Evolutionary conservation across 495 filamentous ascomycete species (phyloP), one percentile per base, ranked within the genome.

Genomic region (Xylaria telfairii): DNA sequence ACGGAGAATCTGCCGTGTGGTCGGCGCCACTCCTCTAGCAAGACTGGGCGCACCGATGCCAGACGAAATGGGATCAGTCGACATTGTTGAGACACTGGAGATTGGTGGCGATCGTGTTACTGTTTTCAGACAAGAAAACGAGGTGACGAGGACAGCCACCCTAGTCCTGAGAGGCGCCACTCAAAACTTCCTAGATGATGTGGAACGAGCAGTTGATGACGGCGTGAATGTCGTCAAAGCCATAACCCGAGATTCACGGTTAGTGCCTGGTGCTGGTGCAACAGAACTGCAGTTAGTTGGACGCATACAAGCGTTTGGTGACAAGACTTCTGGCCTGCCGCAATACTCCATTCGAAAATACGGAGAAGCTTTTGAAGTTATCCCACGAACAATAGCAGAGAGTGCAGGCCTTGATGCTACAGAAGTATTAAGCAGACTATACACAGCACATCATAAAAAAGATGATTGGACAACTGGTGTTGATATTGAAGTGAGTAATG

Each of bases 171-270:
- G 96, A 64, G 96, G 96, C 53, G 96, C 96, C 13, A 99, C 96
- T 13, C 94, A 97, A 81, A 98, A 99, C 81, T 93, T 98, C 79
- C 89, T 99, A 51, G 96, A 99, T 74, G 96, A 99, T 71, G 88
- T 99, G 49, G 96, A 99, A 86, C 90, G 96, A 68, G 96, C 96
- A 61, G 94, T 99, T 41, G 96, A 99, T 75, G 96, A 99, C 76
- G 96, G 96, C 71, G 96, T 99, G 75, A 99, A 97, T 78, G 96
- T 97, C 60, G 93, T 99, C 76, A 99, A 99, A 83, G 96, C 96
- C 69, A 95, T 98, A 82, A 98, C 96, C 70, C 92, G 93, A 79
- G 96, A 98, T 77, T 84, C 94, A 41, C 88, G 93, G 64, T 87
- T 99, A 24, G 94, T 98, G 0, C 95, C 96, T 62, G 96, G 96